These are phyloP conservation scores for Saccharomycopsis crataegensis DNA, from an alignment of 1,139 yeast genomes.

Conservation along the genomic window DNA sequence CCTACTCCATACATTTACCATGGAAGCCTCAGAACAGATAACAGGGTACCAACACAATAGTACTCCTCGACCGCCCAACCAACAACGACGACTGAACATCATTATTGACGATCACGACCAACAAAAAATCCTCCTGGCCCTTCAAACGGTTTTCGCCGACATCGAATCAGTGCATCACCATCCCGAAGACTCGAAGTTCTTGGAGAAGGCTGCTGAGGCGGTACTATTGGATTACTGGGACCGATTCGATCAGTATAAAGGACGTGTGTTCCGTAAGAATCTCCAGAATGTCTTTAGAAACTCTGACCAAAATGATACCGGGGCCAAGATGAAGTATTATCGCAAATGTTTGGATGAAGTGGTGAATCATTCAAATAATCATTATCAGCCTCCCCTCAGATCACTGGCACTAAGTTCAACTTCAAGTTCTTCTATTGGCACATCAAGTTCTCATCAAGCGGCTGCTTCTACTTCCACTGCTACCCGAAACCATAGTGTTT, in stretches of 20 bases:
- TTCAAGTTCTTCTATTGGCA: not conserved
- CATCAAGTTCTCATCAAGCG: not conserved
- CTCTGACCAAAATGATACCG: not conserved
- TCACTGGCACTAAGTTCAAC: not conserved
- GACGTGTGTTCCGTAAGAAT: conserved; percentile 6
- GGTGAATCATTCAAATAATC: not conserved
- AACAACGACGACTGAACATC: too few species aligned
- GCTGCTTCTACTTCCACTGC: not conserved
- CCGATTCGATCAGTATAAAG: conserved; percentile 7
- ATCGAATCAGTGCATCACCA: not conserved
- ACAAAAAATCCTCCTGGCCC: not conserved
- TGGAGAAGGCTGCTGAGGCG: conserved; percentile 15
- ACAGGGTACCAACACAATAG: too few species aligned
- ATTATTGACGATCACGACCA: not conserved
- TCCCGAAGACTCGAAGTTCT: conserved; percentile 15
- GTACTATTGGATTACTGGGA: conserved; percentile 12
- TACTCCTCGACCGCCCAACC: too few species aligned
- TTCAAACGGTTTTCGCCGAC: not conserved
- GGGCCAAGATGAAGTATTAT: conserved; percentile 5
- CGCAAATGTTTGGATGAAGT: conserved; percentile 6
- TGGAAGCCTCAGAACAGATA: too few species aligned
- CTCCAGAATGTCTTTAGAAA: conserved; percentile 2
- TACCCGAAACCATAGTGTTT: not conserved
- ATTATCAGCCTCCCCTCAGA: not conserved
- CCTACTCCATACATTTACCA: too few species aligned